Evolutionary conservation across 2,329 filamentous ascomycete genomes (phyloP).

Genomic region (Claviceps africana): DNA sequence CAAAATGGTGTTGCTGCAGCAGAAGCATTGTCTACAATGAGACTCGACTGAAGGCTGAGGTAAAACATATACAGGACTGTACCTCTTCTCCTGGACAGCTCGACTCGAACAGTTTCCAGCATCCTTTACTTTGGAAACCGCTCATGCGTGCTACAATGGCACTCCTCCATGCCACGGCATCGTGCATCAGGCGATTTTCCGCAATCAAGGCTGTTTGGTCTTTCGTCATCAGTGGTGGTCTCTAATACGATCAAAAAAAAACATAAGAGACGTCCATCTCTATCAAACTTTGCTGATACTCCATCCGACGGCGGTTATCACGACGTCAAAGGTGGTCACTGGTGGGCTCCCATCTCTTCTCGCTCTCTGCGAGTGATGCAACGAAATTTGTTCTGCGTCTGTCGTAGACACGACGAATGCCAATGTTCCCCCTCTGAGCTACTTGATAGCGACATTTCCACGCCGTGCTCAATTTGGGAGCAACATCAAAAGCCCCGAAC

Average conservation of each 20-base stretch:
- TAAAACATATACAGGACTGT: not conserved
- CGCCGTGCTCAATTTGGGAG: conserved; percentile 81
- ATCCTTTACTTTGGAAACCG: not conserved
- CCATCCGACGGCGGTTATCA: conserved; percentile 66
- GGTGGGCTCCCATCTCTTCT: conserved; percentile 29
- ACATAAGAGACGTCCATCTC: not conserved
- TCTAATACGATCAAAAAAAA: conserved; percentile 14
- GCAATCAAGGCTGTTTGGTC: conserved; percentile 64
- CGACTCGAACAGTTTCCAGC: not conserved
- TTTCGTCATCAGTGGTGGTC: conserved; percentile 42
- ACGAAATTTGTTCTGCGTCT: not conserved
- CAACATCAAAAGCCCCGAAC: conserved; percentile 78
- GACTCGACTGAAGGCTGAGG: too few species aligned
- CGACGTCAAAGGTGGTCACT: conserved; percentile 67
- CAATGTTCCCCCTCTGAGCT: conserved; percentile 45
- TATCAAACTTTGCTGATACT: not conserved
- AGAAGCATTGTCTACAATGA: too few species aligned
- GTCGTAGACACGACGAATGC: not conserved
- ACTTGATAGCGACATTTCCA: conserved; percentile 83
- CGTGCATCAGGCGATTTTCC: conserved; percentile 43
- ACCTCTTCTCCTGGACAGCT: not conserved
- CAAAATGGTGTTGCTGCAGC: too few species aligned
- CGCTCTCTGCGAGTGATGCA: not conserved
- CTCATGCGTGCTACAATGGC: not conserved
- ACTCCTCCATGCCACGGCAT: not conserved